These are phyloP conservation scores for Silene noctiflora DNA, from an alignment of 179 eudicot genomes.

Conservation along the genomic window DNA sequence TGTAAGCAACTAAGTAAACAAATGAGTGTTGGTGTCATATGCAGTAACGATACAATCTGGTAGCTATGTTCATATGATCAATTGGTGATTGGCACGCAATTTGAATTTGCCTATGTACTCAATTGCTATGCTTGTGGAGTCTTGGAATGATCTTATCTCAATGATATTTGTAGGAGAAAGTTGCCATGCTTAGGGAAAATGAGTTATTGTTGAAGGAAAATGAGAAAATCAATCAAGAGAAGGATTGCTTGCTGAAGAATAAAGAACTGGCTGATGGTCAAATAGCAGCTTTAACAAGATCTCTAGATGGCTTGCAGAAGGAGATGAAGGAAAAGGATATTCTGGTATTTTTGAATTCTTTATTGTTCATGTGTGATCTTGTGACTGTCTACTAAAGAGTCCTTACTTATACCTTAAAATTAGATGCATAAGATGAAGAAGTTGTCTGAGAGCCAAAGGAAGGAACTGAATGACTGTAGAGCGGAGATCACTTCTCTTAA, in stretches of 20 bases:
- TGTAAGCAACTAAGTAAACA: neutral
- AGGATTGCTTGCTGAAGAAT: conserved; percentile 49
- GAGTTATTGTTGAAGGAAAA: conserved; percentile 66
- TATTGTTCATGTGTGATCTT: conserved; percentile 1
- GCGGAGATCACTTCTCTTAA: conserved; percentile 93
- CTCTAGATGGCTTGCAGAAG: conserved; percentile 77
- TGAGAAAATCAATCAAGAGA: conserved; percentile 52
- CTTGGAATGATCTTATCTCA: conserved; percentile 13
- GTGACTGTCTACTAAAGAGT: neutral
- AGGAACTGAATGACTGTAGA: conserved; percentile 84
- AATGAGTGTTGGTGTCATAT: neutral
- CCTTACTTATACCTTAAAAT: conserved; percentile 18
- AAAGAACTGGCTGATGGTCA: conserved; percentile 79
- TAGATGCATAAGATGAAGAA: conserved; percentile 77
- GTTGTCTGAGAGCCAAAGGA: conserved; percentile 60
- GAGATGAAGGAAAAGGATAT: conserved; percentile 78
- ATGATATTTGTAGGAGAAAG: conserved; percentile 65
- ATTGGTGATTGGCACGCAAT: neutral
- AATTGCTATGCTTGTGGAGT: neutral
- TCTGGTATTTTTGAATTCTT: conserved; percentile 40
- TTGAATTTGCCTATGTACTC: neutral
- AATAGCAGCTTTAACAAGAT: conserved; percentile 59
- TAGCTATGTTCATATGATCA: conserved; percentile 14
- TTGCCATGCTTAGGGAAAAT: conserved; percentile 71
- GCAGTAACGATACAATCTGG: conserved; percentile 10